Base-by-base conservation (phyloP, 352 stramenopile genomes). In the Phytophthora sojae region DNA sequence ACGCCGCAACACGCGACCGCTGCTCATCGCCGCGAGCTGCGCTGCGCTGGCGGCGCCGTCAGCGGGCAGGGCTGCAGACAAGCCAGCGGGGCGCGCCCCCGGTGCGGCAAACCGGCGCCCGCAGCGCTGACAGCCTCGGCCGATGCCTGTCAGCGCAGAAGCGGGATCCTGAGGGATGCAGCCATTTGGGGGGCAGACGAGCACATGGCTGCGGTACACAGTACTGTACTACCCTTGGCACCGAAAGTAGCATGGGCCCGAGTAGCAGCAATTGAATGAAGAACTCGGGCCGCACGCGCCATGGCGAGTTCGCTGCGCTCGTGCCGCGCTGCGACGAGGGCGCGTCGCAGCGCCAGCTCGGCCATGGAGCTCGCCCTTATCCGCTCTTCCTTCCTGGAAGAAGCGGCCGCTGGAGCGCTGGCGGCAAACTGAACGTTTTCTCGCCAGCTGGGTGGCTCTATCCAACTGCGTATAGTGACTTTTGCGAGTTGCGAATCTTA, bases 391-490 rank as follows among this genome's bases (percentile, higher is more conserved):
- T 52, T 52, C 29, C 19, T 52, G n/a, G 45, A 52, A 26, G 19
- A 52, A 52, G 19, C 6, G 42, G 5, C 15, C 15, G 42, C 15
- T 21, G 42, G 26, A 44, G 44, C 63, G 26, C 26, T 30, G 23
- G 64, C 30, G 25, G 17, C 57, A 76, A 72, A 80, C 72, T 80
- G 72, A 76, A 76, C 69, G 57, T 71, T 80, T 80, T 77, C 62
- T 71, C 68, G 19, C 61, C 39, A 47, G 39, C 39, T 47, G 39
- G 39, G 39, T 47, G 54, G 53, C 52, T 39, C 25, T 56, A 35
- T 73, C 58, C 35, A 29, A 25, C 30, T 29, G 51, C 4, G 6
- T 56, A 60, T 76, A 75, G 55, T 53, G 60, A 49, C 67, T 11
- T 58, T 6, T 5, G 2, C 2, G 0, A 8, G 9, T 65, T 61